Conservation (phyloP, 2,329 filamentous ascomycete species). For the Proliferodiscus dingleyae region DNA sequence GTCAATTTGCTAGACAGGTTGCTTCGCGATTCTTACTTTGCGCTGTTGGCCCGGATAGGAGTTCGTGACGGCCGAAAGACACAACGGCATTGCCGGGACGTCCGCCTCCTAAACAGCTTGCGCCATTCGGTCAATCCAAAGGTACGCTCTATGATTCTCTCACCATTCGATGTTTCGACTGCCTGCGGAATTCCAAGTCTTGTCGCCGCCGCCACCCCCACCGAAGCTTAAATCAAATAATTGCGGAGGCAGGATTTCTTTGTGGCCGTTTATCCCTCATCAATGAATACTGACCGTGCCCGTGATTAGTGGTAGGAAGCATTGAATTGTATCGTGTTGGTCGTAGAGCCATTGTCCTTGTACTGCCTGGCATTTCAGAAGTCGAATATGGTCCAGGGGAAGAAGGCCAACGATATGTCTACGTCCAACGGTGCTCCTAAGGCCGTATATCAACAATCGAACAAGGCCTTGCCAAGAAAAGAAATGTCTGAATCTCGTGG, state of each 20-base stretch:
- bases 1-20: constrained; percentile 15
- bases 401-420: constrained; percentile 31
- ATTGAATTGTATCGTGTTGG: constrained; percentile 5
- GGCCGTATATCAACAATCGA: constrained; percentile 41
- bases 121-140: constrained; percentile 14
- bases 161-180: not conserved
- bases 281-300: constrained; percentile 5
- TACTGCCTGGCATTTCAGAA: constrained; percentile 6
- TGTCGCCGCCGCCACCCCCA: not conserved
- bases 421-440: constrained; percentile 45
- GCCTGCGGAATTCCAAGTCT: not conserved
- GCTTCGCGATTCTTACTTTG: constrained; percentile 17
- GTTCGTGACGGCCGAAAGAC: constrained; percentile 17
- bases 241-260: not conserved
- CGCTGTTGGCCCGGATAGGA: constrained; percentile 16
- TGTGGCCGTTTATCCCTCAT: not conserved
- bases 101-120: constrained; percentile 8
- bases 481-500: constrained; percentile 51
- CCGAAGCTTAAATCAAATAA: too few relatives aligned
- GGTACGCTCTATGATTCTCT: constrained; percentile 8
- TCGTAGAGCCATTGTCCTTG: constrained; percentile 1
- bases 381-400: constrained; percentile 58
- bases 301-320: constrained; percentile 8
- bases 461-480: constrained; percentile 57
- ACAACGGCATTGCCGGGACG: constrained; percentile 19